Conservation (phyloP, 75 land plant genomes). For the Selaginella tamariscina region DNA sequence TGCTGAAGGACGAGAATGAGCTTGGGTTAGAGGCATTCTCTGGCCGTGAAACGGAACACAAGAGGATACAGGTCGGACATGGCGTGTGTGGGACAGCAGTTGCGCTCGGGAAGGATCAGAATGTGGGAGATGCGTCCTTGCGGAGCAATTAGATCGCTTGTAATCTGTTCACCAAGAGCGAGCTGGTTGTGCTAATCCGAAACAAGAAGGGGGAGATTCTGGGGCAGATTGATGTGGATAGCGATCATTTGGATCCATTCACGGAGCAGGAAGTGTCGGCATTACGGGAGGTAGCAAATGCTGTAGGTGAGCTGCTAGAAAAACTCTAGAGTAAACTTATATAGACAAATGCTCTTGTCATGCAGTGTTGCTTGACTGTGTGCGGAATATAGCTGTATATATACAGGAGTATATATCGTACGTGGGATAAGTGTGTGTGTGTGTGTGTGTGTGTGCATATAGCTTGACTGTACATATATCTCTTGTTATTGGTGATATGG, state of each 20-base stretch:
- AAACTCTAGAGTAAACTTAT: too few species aligned
- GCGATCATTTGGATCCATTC: slow-evolving; percentile 8
- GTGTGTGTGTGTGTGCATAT: too few species aligned
- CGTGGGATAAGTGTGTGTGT: too few species aligned
- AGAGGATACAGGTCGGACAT: slow-evolving; percentile 2
- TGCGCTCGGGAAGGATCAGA: slow-evolving; percentile 15
- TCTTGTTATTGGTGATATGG: too few species aligned
- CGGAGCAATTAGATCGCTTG: slow-evolving; percentile 9
- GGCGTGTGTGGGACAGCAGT: slow-evolving; percentile 18
- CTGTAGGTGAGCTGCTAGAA: slow-evolving; percentile 13
- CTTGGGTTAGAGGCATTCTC: slow-evolving; percentile 15
- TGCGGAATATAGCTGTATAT: too few species aligned
- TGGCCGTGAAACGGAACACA: slow-evolving; percentile 16
- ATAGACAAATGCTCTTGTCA: too few species aligned
- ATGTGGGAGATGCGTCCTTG: slow-evolving; percentile 10
- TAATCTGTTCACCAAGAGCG: slow-evolving; percentile 11
- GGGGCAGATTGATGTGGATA: slow-evolving; percentile 18
- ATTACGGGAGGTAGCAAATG: slow-evolving; percentile 10
- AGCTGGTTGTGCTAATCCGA: slow-evolving; percentile 16
- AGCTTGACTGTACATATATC: too few species aligned
- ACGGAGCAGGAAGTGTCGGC: not conserved
- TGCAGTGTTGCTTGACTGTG: too few species aligned
- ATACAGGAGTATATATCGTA: too few species aligned
- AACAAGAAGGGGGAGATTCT: not conserved
- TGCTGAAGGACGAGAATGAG: slow-evolving; percentile 10